These are phyloP conservation scores for Xylaria sp. DNA, from an alignment of 2,329 filamentous ascomycete genomes.

Conservation along the genomic window DNA sequence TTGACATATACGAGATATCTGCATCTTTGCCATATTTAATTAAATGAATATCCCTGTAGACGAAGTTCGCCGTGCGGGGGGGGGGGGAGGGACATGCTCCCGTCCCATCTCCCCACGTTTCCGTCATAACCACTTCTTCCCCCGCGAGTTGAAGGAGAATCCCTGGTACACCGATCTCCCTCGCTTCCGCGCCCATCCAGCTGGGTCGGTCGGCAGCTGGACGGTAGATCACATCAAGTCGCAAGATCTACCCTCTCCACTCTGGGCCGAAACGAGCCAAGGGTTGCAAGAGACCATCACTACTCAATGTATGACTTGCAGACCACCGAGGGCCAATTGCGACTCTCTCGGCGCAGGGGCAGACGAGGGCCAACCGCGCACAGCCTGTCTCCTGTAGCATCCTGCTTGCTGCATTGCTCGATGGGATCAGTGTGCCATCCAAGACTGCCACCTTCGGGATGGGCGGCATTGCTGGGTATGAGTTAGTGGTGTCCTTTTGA, in stretches of 20 bases:
- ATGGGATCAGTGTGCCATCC: not conserved
- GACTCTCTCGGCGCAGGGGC: constrained; percentile 1
- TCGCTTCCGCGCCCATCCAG: not conserved
- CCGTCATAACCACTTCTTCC: not conserved
- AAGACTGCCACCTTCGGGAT: constrained; percentile 6
- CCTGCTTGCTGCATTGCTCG: constrained; percentile 1
- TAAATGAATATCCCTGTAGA: no score
- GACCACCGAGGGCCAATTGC: constrained; percentile 4
- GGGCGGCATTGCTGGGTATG: not conserved
- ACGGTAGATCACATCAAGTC: not conserved
- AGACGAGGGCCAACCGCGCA: not conserved
- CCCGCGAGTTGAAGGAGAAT: not conserved
- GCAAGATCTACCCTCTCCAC: constrained; percentile 15
- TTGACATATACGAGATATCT: no score
- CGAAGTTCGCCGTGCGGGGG: no score
- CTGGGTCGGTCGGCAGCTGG: constrained; percentile 4
- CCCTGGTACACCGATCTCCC: constrained; percentile 10
- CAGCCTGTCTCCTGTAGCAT: not conserved
- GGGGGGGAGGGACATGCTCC: no score
- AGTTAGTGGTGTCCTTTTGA: not conserved
- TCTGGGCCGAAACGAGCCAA: not conserved
- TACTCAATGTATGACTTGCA: constrained; percentile 19
- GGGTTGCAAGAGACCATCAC: not conserved
- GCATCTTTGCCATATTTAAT: no score
- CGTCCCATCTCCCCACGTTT: no score